Evolutionary conservation across 2,329 filamentous ascomycete genomes (phyloP), one percentile per base, ranked within the genome.

Genomic region (Diaporthe capsici): DNA sequence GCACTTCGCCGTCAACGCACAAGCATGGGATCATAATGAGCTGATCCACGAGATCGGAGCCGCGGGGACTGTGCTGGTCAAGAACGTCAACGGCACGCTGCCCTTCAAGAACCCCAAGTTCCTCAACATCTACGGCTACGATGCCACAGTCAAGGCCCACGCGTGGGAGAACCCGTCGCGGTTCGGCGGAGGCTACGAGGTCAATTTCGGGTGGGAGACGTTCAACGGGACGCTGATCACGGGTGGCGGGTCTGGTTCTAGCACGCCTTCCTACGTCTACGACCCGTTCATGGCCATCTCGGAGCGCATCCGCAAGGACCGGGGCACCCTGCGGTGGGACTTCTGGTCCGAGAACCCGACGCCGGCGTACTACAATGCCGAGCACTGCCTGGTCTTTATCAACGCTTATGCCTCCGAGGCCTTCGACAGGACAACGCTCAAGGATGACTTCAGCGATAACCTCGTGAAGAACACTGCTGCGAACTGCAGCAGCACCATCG

Each of bases 181-280:
- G 2, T 76, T 70, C 28, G 86, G 90, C 7, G 92, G 90, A 17
- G 95, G 95, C 0, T 91, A 93, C 57, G 81, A 84, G 65, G 82
- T 84, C 28, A 76, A 79, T 31, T 75, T 77, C 34, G 78, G 83
- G 71, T 83, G 79, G 76, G 82, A 84, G 68, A 85, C 84, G 9
- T 80, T 83, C 31, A 87, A 87, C 76, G 87, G 86, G 17, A 88
- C 86, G 0, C 75, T 88, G 20, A 82, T 83, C 67, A 82, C 82
- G 0, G 86, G 87, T 13, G 87, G 87, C 37, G 87, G 86, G 0
- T 86, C 85, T 0, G 87, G 87, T 2, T 92, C 95, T 0, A 95
- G 94, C 3, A 91, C 97, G 34, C 96, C 95, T 76, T 93, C 94
- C 5, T 97, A 97, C 80, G 88, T 98, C 2, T 86, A 97, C 42